Base-by-base conservation (phyloP, 2,329 filamentous ascomycete species). In the Colletotrichum chlorophyti region DNA sequence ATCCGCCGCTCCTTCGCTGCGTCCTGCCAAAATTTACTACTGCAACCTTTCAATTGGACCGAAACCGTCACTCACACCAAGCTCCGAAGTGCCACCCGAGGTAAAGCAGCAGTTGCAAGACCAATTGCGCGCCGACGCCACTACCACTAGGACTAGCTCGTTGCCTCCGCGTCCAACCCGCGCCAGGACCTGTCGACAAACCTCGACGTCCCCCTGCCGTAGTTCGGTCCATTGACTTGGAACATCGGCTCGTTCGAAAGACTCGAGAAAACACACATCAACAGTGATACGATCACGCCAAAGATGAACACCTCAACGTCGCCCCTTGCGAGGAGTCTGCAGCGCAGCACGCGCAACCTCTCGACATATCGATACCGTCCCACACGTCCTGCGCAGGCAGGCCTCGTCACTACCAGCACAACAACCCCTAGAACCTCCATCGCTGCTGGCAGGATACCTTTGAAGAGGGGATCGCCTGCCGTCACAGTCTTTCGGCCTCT, bases 281-380 rank as follows among this genome's bases (percentile, higher is more conserved):
- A 14, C 14, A 14, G 29, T 24, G 34, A 40, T 17, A 40, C 17
- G 34, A 21, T 37, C 34, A 37, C 7, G 6, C 21, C 24, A 43
- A 60, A 49, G 15, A 60, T 60, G 57, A 60, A 31, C 38, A 57
- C 37, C 19, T 48, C 51, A 26, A 45, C 51, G 6, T 55, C 71
- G 61, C 74, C 75, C 15, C 67, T 77, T 54, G 70, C 73, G 57
- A 70, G 74, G 63, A 76, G 71, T 66, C 68, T 76, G 47, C 74
- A 72, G 65, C 74, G 70, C 66, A 69, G 70, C 65, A 70, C 70
- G 40, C 70, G 72, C 57, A 68, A 66, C 29, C 61, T 74, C 55
- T 51, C 61, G 37, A 68, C 63, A 57, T 61, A 65, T 27, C 68
- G 66, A 58, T 68, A 65, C 63, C 68, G 65, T 34, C 65, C 68